Conservation (phyloP, 371 early-diverging fungal genomes). For the Mortierella sp. region DNA sequence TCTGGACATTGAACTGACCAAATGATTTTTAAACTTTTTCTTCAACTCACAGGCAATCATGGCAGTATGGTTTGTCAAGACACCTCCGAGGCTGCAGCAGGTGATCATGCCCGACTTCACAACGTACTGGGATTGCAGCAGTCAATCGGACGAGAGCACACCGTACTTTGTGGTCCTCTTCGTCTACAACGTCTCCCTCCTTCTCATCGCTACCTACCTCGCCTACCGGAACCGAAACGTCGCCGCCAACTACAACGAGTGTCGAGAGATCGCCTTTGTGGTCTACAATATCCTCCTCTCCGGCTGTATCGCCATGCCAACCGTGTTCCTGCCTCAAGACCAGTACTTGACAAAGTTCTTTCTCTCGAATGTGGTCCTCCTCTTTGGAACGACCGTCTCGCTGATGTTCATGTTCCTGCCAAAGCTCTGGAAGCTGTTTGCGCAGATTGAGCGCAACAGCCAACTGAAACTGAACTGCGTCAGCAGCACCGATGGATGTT, state of each 20-base stretch:
- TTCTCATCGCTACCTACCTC: slow-evolving; percentile 69
- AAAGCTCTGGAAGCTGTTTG: slow-evolving; percentile 59
- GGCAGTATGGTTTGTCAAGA: slow-evolving; percentile 56
- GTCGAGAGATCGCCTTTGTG: slow-evolving; percentile 70
- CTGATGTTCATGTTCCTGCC: slow-evolving; percentile 69
- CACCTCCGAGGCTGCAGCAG: slow-evolving; percentile 60
- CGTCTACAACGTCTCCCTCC: slow-evolving; percentile 60
- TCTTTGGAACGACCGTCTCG: slow-evolving; percentile 72
- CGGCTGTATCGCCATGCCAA: slow-evolving; percentile 66
- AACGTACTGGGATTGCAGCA: slow-evolving; percentile 64
- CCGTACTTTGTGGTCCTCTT: slow-evolving; percentile 54
- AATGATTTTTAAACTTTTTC: too few relatives aligned
- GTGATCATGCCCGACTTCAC: slow-evolving; percentile 59
- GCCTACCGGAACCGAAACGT: slow-evolving; percentile 72
- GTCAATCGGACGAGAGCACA: slow-evolving; percentile 46
- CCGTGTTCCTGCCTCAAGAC: slow-evolving; percentile 63
- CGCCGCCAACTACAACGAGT: slow-evolving; percentile 70
- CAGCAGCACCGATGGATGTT: neutral
- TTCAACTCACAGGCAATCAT: slow-evolving; percentile 59
- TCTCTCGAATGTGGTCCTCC: slow-evolving; percentile 63
- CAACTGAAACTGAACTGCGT: neutral
- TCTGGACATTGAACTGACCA: too few relatives aligned
- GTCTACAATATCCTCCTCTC: slow-evolving; percentile 74
- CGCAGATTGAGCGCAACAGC: slow-evolving; percentile 18
- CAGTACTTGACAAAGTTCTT: slow-evolving; percentile 71